Conservation (phyloP, 1,284 basidiomycete species). For the Peniophora sp. region DNA sequence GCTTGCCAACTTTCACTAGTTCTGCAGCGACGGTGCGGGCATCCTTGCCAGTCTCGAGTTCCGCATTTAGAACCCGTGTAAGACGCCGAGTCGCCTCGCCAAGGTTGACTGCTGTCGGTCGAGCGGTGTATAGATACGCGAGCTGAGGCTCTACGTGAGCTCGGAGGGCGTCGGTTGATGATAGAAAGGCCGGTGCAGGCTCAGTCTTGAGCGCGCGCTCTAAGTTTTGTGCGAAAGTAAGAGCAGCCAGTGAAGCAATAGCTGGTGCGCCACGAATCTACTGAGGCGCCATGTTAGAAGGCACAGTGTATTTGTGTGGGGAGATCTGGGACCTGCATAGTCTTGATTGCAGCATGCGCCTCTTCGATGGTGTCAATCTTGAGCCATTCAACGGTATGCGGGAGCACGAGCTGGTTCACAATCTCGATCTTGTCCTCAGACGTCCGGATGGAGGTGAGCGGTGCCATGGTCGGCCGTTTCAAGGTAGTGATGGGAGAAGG, state of each 20-base stretch:
- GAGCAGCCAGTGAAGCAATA: slow-evolving; percentile 85
- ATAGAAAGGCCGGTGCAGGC: slow-evolving; percentile 40
- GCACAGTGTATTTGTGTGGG: not conserved
- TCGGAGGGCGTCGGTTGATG: slow-evolving; percentile 39
- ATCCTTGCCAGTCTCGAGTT: slow-evolving; percentile 32
- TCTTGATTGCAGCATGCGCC: slow-evolving; percentile 86
- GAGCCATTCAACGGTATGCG: slow-evolving; percentile 73
- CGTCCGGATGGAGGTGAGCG: slow-evolving; percentile 57
- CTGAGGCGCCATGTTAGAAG: slow-evolving; percentile 1
- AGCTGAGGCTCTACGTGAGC: slow-evolving; percentile 50
- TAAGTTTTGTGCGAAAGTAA: slow-evolving; percentile 66
- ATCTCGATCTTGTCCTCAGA: slow-evolving; percentile 69
- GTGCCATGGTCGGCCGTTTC: slow-evolving; percentile 8
- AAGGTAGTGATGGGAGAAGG: not conserved
- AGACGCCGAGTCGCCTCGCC: slow-evolving; percentile 76
- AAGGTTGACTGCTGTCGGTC: slow-evolving; percentile 94
- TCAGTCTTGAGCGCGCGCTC: slow-evolving; percentile 34
- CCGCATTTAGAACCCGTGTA: slow-evolving; percentile 33
- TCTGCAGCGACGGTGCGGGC: slow-evolving; percentile 42
- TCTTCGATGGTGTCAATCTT: slow-evolving; percentile 67
- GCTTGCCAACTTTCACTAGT: slow-evolving; percentile 54
- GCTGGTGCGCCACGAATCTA: slow-evolving; percentile 89
- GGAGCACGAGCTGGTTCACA: slow-evolving; percentile 78
- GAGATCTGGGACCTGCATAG: slow-evolving; percentile 67
- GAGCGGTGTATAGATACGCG: slow-evolving; percentile 71